Conservation (phyloP, 2,329 filamentous ascomycete genomes). For the Talaromyces amestolkiae region DNA sequence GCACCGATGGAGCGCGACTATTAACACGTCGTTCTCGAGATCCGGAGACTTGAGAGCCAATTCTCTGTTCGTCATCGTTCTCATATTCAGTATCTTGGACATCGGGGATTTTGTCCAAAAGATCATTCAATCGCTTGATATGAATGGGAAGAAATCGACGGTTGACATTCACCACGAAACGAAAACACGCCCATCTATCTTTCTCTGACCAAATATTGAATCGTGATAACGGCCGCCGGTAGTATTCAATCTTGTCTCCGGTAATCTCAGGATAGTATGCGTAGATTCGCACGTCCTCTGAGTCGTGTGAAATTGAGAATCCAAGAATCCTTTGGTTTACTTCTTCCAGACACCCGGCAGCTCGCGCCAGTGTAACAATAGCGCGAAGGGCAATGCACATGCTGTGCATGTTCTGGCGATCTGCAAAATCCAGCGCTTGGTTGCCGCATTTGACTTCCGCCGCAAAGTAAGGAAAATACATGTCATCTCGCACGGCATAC, state of each 20-base stretch:
- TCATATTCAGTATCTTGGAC: not conserved
- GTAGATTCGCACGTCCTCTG: conserved; percentile 26
- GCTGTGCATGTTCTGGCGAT: conserved; percentile 9
- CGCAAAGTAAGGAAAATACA: not conserved
- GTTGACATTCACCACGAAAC: conserved; percentile 1
- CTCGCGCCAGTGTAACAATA: not conserved
- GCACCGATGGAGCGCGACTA: not conserved
- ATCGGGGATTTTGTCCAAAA: not conserved
- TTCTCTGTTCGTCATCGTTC: not conserved
- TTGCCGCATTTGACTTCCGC: not conserved
- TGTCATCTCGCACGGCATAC: not conserved
- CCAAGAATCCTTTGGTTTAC: conserved; percentile 24
- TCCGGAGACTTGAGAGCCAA: not conserved
- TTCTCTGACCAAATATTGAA: not conserved
- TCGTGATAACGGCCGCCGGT: not conserved
- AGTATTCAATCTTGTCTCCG: too few species aligned
- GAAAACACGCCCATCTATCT: conserved; percentile 3
- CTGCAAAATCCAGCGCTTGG: not conserved
- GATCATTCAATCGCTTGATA: not conserved
- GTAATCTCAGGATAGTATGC: too few species aligned
- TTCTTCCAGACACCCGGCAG: conserved; percentile 16
- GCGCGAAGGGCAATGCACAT: conserved; percentile 4
- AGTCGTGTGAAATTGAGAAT: conserved; percentile 26
- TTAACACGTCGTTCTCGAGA: not conserved
- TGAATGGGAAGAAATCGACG: not conserved